These are phyloP conservation scores for Beauveria sp. DNA, from an alignment of 2,329 filamentous ascomycete species.

Conservation along the genomic window DNA sequence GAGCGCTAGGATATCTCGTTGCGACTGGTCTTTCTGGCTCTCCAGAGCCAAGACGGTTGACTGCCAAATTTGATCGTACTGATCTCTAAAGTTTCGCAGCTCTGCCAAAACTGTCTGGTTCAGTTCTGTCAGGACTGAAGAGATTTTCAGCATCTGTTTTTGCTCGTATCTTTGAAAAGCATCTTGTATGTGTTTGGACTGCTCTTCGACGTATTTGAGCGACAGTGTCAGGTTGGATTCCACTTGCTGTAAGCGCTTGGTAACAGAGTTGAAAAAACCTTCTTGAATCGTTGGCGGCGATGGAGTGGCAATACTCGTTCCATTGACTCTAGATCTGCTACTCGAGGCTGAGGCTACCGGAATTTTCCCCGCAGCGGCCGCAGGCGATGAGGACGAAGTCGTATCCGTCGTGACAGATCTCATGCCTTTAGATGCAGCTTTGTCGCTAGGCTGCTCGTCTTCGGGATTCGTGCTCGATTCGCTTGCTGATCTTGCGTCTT, in stretches of 20 bases:
- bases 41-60: conserved; percentile 89
- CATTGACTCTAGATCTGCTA: conserved; percentile 22
- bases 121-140: conserved; percentile 72
- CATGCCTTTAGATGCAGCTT: background rate
- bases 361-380: background rate
- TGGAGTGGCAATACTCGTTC: conserved; percentile 20
- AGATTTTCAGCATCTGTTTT: conserved; percentile 76
- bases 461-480: conserved; percentile 15
- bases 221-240: conserved; percentile 91
- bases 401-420: background rate
- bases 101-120: conserved; percentile 83
- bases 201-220: conserved; percentile 92
- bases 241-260: conserved; percentile 83
- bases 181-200: conserved; percentile 83
- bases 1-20: conserved; percentile 76
- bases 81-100: conserved; percentile 65
- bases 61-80: conserved; percentile 97
- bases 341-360: conserved; percentile 8
- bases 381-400: background rate
- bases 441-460: background rate
- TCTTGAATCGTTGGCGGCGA: conserved; percentile 81
- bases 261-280: conserved; percentile 94
- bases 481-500: background rate
- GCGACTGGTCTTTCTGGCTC: conserved; percentile 75
- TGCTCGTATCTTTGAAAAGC: conserved; percentile 82